A percentile compares a stretch with the other conserved stretches of the same genome.
phyloP scores from a whole-genome alignment of 2,329 filamentous ascomycete species.

The Teratosphaeria gauchensis region DNA sequence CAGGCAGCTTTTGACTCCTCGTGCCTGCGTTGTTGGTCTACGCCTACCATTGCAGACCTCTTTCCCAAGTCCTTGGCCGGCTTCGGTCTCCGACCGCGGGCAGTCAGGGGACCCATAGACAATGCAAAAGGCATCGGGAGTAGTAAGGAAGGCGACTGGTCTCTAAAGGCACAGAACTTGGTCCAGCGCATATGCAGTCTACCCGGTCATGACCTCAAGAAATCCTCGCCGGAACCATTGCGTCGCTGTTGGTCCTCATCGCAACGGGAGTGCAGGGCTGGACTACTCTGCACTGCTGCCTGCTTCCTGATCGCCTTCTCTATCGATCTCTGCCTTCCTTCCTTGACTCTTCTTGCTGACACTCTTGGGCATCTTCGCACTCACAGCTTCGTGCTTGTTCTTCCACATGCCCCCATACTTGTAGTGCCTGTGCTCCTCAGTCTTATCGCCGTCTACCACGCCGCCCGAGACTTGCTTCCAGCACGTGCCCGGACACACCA shows the following conservation, averaged over 20 bases:
- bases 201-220: background rate
- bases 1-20: too few relatives aligned
- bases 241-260: background rate
- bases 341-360: constrained; percentile 22
- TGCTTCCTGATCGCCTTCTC: background rate
- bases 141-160: background rate
- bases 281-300: background rate
- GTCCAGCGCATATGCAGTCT: background rate
- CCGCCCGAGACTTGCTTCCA: constrained; percentile 37
- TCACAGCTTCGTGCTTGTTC: constrained; percentile 31
- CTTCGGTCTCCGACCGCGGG: too few relatives aligned
- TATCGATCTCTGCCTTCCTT: background rate
- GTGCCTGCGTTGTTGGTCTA: too few relatives aligned
- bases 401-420: constrained; percentile 35
- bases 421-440: constrained; percentile 27
- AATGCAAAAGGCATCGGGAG: too few relatives aligned
- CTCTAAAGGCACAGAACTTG: background rate
- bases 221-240: background rate
- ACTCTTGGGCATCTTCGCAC: constrained; percentile 33
- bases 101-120: too few relatives aligned
- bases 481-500: constrained; percentile 35
- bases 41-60: too few relatives aligned
- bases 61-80: too few relatives aligned
- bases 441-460: constrained; percentile 30
- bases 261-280: background rate